Evolutionary conservation across 345 rosid genomes (phyloP), one percentile per base, ranked within the genome.

Genomic region (Populus simonii): DNA sequence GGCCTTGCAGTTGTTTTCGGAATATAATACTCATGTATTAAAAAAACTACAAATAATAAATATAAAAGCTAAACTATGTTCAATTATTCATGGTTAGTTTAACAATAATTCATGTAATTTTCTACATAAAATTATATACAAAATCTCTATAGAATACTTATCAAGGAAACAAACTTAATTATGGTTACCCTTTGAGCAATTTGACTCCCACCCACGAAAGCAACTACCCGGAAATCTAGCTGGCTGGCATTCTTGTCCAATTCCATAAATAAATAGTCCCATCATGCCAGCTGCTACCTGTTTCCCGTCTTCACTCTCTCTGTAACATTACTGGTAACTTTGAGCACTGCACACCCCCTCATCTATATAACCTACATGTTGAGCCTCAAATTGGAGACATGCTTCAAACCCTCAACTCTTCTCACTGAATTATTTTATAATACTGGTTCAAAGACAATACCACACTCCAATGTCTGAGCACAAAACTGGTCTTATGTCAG

Each of bases 401-500:
- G 31, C 23, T 17, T 6, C 29, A 13, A 67, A 7, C 47, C 65
- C 47, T 39, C 72, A 43, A 7, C 31, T 39, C 13, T 65, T 65
- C 22, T 65, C 45, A 61, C 41, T 45, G 53, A 13, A 65, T 27
- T 65, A 2, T 31, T 25, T 29, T 2, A 6, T 7, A 15, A 13
- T 27, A 6, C 36, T 31, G 38, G 38, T 31, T 33, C 27, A n/a
- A 22, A n/a, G 27, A 65, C 35, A 12, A 5, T 29, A 33, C 43
- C 18, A 9, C 7, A 27, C 20, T 70, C 25, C 78, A 51, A 53
- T 39, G 76, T 76, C 70, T 68, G 69, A 71, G 70, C 77, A 65
- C 43, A 63, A 73, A 81, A 65, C 72, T 53, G 78, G 70, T 8
- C 75, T 77, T 29, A 84, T 85, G 85, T 72, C 69, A 29, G 93